A percentile compares a stretch with the other conserved stretches of the same genome.
Conservation (phyloP, 2,329 filamentous ascomycete species). For the Aspergillaceae sp. region DNA sequence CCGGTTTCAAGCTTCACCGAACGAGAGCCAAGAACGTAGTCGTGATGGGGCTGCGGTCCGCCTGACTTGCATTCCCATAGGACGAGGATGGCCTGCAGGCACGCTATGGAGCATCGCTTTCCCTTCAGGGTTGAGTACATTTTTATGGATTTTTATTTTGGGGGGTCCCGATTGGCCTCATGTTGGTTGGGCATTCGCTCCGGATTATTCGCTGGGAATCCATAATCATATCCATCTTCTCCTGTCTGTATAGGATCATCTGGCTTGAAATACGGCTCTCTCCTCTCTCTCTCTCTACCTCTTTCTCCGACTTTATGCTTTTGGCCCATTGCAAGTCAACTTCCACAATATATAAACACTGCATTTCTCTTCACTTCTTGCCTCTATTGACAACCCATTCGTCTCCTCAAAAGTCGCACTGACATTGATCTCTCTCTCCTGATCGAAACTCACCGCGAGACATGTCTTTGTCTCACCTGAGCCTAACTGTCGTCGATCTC, state of each 20-base stretch:
- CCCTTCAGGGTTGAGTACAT: constrained; percentile 4
- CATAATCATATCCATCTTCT: neutral
- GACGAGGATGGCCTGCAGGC: neutral
- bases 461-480: constrained; percentile 57
- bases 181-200: neutral
- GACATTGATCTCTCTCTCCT: constrained; percentile 2
- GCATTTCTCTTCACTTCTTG: neutral
- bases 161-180: neutral
- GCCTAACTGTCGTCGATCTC: constrained; percentile 65
- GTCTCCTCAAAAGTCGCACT: no score
- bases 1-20: constrained; percentile 14
- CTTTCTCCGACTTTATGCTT: constrained; percentile 1
- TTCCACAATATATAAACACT: neutral
- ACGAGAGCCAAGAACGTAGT: constrained; percentile 5
- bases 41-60: no score
- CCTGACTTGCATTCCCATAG: neutral
- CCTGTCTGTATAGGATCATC: neutral
- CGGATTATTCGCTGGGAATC: no score
- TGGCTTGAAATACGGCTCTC: constrained; percentile 7
- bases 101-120: neutral
- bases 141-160: neutral
- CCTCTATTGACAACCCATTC: constrained; percentile 1
- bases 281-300: no score
- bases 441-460: constrained; percentile 3
- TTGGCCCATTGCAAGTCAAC: neutral